Evolutionary conservation across 1,139 yeast species (phyloP).

Genomic region (Sugiyamaella japonica): DNA sequence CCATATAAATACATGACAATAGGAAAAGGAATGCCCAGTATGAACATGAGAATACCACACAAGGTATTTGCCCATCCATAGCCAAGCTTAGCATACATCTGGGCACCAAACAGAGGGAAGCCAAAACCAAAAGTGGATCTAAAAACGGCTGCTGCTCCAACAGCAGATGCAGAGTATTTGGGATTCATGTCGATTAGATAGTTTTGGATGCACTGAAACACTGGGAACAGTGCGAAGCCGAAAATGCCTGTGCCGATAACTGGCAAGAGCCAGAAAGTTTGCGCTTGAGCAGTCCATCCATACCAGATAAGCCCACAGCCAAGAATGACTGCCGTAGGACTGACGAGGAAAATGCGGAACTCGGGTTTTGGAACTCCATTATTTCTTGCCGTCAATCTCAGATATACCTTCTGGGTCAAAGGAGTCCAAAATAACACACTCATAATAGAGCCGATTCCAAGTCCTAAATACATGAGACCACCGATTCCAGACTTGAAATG

Average conservation of each 20-base stretch:
- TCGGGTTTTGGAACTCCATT: slow-evolving; percentile 60
- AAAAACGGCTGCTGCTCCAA: slow-evolving; percentile 64
- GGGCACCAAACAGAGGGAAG: slow-evolving; percentile 43
- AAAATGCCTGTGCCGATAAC: slow-evolving; percentile 55
- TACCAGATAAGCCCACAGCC: slow-evolving; percentile 59
- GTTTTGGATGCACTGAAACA: slow-evolving; percentile 60
- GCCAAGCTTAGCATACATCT: slow-evolving; percentile 42
- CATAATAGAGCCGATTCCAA: slow-evolving; percentile 52
- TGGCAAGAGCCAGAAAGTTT: slow-evolving; percentile 56
- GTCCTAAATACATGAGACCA: slow-evolving; percentile 58
- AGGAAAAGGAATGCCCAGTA: slow-evolving; percentile 65
- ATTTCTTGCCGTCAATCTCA: slow-evolving; percentile 43
- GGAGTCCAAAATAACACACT: slow-evolving; percentile 52
- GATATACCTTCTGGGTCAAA: slow-evolving; percentile 45
- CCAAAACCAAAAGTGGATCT: slow-evolving; percentile 59
- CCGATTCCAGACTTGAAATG: slow-evolving; percentile 52
- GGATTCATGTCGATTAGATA: slow-evolving; percentile 67
- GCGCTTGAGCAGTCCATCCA: slow-evolving; percentile 61
- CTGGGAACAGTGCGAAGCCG: slow-evolving; percentile 58
- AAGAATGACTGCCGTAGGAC: slow-evolving; percentile 48
- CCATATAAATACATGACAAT: slow-evolving; percentile 57
- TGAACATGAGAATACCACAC: slow-evolving; percentile 56
- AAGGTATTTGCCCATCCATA: slow-evolving; percentile 70
- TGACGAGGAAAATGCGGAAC: slow-evolving; percentile 50
- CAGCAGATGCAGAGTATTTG: slow-evolving; percentile 55